Evolutionary conservation across 1,284 basidiomycete genomes (phyloP).

Genomic region (Leccinum griseonigrum): DNA sequence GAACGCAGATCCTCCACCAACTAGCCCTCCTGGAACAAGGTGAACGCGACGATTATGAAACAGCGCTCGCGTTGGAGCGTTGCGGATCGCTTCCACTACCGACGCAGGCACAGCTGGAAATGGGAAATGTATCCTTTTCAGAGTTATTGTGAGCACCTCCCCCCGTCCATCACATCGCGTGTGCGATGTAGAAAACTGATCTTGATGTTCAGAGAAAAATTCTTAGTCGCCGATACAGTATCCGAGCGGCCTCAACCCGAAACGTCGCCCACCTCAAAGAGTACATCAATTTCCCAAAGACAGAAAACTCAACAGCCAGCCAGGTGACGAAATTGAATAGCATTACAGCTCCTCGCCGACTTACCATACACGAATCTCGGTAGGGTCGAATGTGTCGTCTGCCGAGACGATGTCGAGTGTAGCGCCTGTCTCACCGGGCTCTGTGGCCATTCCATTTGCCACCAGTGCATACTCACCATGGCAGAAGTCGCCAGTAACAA

Average conservation of each 20-base stretch:
- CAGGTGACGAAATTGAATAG: conserved; percentile 2
- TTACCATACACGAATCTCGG: neutral
- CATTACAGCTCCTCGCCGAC: neutral
- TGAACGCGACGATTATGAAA: conserved; percentile 18
- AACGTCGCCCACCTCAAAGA: neutral
- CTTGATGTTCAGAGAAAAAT: conserved; percentile 10
- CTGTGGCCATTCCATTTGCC: conserved; percentile 41
- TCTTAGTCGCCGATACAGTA: conserved; percentile 10
- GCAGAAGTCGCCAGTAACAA: conserved; percentile 37
- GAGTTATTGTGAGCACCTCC: conserved; percentile 15
- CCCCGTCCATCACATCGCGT: neutral
- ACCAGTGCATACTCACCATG: conserved; percentile 36
- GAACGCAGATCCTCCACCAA: neutral
- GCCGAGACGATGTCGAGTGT: conserved; percentile 14
- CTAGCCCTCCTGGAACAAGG: conserved; percentile 18
- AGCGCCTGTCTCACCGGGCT: conserved; percentile 24
- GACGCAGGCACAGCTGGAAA: conserved; percentile 18
- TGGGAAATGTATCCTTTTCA: conserved; percentile 16
- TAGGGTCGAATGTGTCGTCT: conserved; percentile 27
- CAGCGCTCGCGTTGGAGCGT: conserved; percentile 18
- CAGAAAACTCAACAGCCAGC: neutral
- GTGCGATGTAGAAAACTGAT: neutral
- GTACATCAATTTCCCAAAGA: neutral
- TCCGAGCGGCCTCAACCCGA: neutral
- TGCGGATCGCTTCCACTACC: conserved; percentile 14